Evolutionary conservation across 495 filamentous ascomycete genomes (phyloP).

Genomic region (Penicillium waksmanii): DNA sequence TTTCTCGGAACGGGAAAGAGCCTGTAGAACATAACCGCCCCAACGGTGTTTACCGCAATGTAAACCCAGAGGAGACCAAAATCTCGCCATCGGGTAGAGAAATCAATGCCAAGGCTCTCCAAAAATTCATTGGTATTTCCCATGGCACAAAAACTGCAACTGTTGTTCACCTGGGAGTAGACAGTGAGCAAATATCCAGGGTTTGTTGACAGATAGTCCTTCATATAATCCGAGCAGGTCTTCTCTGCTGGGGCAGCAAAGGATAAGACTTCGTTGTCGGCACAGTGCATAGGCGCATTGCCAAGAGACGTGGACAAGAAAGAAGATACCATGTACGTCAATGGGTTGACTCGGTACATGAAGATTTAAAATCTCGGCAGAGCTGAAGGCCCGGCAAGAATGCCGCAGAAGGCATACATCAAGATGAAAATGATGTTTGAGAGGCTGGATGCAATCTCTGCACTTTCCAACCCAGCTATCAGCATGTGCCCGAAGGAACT

Average conservation of each 20-base stretch:
- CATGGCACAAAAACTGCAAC: not conserved
- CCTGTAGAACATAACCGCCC: not conserved
- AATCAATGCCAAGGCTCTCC: not conserved
- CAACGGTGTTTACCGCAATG: not conserved
- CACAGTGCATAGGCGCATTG: not conserved
- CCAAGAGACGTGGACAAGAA: not conserved
- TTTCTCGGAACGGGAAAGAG: not conserved
- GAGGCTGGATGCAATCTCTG: conserved; percentile 36
- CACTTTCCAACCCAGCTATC: not conserved
- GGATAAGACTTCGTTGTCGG: not conserved
- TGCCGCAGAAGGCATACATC: conserved; percentile 50
- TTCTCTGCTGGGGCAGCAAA: not conserved
- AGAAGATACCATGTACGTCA: conserved; percentile 5
- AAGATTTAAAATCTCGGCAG: conserved; percentile 10
- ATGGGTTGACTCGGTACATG: conserved; percentile 6
- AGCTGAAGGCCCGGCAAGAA: conserved; percentile 45
- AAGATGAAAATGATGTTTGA: conserved; percentile 50
- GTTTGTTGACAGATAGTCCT: not conserved
- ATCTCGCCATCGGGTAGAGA: conserved; percentile 4
- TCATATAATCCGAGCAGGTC: not conserved
- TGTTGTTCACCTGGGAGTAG: not conserved
- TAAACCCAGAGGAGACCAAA: not conserved
- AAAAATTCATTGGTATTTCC: not conserved
- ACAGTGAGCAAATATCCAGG: not conserved
- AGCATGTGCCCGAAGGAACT: not conserved